phyloP scores from a whole-genome alignment of 148 eudicot species.

The Cornus suecica region DNA sequence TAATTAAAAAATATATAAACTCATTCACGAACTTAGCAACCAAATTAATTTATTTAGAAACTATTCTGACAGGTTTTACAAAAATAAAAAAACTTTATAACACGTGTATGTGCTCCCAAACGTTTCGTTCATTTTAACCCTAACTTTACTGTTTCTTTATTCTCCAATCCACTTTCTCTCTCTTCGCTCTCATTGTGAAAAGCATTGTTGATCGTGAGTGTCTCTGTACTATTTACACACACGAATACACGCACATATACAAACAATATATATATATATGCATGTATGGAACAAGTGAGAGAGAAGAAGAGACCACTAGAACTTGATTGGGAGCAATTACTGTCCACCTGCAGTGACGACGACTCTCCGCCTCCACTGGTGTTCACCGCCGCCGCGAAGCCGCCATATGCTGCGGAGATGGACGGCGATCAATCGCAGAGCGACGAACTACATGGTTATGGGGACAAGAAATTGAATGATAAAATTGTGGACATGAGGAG shows the following conservation, averaged over 20 bases:
- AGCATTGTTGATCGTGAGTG: neutral
- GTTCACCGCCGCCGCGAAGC: constrained; percentile 11
- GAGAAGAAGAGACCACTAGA: neutral
- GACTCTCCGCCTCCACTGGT: constrained; percentile 26
- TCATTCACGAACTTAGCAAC: too few species aligned
- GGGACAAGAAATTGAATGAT: neutral
- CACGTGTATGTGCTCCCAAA: too few species aligned
- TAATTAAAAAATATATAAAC: too few species aligned
- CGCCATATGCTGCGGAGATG: neutral
- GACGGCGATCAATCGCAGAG: constrained; percentile 1
- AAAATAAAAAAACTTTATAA: too few species aligned
- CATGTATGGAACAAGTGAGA: neutral
- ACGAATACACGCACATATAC: neutral
- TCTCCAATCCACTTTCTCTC: neutral
- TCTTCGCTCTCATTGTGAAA: neutral
- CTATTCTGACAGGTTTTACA: too few species aligned
- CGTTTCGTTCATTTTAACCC: too few species aligned
- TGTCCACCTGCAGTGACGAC: constrained; percentile 7
- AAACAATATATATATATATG: neutral
- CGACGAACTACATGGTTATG: neutral
- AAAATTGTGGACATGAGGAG: neutral
- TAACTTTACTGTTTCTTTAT: neutral
- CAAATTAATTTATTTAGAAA: too few species aligned
- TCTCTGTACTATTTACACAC: neutral
- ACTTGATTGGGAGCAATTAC: neutral